phyloP scores from a whole-genome alignment of 768 basidiomycete species.

The Lentinula guzmanii region DNA sequence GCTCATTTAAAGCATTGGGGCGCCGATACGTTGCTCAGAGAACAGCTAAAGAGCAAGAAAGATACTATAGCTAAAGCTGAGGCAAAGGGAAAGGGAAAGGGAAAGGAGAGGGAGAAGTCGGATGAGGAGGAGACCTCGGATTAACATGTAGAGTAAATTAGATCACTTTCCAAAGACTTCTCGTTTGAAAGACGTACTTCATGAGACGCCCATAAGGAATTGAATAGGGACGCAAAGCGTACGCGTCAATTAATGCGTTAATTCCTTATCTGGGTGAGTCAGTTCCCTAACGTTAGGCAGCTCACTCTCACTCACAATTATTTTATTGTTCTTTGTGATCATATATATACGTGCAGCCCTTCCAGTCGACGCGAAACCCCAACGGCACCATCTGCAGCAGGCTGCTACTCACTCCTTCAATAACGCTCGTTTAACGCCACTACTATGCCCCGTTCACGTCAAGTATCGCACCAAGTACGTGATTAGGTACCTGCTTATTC shows the following conservation, averaged over 20 bases:
- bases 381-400: not conserved
- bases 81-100: not conserved
- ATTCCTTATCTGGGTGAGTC: too few species aligned
- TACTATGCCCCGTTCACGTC: not conserved
- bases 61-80: not conserved
- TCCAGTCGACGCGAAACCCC: too few species aligned
- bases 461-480: not conserved
- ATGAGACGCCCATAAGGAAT: too few species aligned
- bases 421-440: not conserved
- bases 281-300: too few species aligned
- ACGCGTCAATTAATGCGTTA: too few species aligned
- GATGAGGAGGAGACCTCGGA: too few species aligned
- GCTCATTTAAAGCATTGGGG: not conserved
- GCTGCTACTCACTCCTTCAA: not conserved
- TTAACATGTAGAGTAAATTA: not conserved
- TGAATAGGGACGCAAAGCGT: too few species aligned
- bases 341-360: too few species aligned
- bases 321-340: too few species aligned
- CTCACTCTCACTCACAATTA: too few species aligned
- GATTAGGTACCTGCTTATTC: not conserved
- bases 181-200: too few species aligned
- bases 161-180: too few species aligned
- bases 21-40: not conserved
- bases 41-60: not conserved
- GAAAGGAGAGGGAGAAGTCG: not conserved